A percentile compares a stretch with the other conserved stretches of the same genome.
Conservation (phyloP, 78 protist species). For the Dictyostelium firmibasis region DNA sequence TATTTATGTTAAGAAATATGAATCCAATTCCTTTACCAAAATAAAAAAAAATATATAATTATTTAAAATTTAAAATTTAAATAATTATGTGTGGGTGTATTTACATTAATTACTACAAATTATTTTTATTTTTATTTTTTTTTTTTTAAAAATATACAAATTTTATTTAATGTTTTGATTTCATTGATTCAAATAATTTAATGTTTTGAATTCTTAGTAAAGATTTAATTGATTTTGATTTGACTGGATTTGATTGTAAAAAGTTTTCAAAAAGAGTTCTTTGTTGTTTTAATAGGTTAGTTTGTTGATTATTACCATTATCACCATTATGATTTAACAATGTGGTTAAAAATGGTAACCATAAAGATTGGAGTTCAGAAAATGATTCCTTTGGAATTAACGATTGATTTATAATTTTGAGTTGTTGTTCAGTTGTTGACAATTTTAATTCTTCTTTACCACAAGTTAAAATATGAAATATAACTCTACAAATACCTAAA, state of each 20-base stretch:
- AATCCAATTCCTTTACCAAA: constrained; percentile 52
- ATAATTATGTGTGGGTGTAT: no score
- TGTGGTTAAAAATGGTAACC: not conserved
- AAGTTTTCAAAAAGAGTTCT: not conserved
- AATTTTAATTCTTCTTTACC: not conserved
- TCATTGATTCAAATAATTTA: constrained; percentile 9
- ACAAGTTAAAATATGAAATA: constrained; percentile 19
- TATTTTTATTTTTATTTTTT: not conserved
- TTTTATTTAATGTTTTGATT: not conserved
- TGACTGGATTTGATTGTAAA: constrained; percentile 10
- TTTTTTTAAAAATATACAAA: not conserved
- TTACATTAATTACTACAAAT: no score
- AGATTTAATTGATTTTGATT: constrained; percentile 21
- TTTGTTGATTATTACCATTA: not conserved
- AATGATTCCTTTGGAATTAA: not conserved
- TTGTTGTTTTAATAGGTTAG: not conserved
- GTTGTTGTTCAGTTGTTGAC: not conserved
- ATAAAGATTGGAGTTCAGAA: not conserved
- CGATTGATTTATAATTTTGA: not conserved
- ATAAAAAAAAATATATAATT: not conserved
- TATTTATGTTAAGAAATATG: constrained; percentile 44
- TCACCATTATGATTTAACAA: not conserved
- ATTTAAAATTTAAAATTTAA: not conserved
- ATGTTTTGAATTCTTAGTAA: constrained; percentile 22
- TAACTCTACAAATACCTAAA: constrained; percentile 16